Base-by-base conservation (phyloP, 1,139 yeast genomes). In the Blastobotrys serpentis region DNA sequence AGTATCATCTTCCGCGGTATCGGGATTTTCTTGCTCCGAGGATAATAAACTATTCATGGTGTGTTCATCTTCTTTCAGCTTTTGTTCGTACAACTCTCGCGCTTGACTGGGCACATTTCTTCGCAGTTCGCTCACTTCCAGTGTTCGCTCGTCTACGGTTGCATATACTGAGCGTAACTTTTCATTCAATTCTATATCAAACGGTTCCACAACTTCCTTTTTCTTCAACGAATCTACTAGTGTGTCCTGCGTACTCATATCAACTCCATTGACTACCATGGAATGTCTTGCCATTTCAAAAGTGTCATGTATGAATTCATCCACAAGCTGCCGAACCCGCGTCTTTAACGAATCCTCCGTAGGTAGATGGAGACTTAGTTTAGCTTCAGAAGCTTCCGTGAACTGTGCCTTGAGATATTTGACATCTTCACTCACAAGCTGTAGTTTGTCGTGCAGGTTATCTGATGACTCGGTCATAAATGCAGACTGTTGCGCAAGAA, bases 251-350 rank as follows among this genome's bases (percentile, higher is more conserved):
- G 38, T 43, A 2, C 54, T 13, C 53, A 61, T 55, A 37, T 60
- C 64, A 16, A 48, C 51, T 6, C 70, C 72, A 39, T 79, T 83
- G 6, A 82, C 71, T 2, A 74, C 67, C 53, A 82, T 59, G 1
- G 80, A 77, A 50, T 72, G 65, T 47, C 74, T 71, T 32, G 83
- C 73, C 68, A 73, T 61, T 42, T 81, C 84, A 57, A 82, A 78
- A 39, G 76, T 71, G 8, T 73, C 74, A 42, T 71, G 61, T 3
- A 82, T 58, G 54, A 74, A 76, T 44, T 69, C 72, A 42, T 73
- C 74, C 16, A 81, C 68, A 13, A 68, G 65, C 42, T 64, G 64
- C 36, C 75, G 70, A 4, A 79, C 81, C 52, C 71, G 70, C 41
- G 63, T 62, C 50, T 75, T 70, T 54, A 79, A 62, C 2, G 78